Percentiles rank a stretch among this genome's conserved stretches.
These are phyloP conservation scores for Geoglossum cookeanum DNA, from an alignment of 2,329 filamentous ascomycete species.

Conservation along the genomic window DNA sequence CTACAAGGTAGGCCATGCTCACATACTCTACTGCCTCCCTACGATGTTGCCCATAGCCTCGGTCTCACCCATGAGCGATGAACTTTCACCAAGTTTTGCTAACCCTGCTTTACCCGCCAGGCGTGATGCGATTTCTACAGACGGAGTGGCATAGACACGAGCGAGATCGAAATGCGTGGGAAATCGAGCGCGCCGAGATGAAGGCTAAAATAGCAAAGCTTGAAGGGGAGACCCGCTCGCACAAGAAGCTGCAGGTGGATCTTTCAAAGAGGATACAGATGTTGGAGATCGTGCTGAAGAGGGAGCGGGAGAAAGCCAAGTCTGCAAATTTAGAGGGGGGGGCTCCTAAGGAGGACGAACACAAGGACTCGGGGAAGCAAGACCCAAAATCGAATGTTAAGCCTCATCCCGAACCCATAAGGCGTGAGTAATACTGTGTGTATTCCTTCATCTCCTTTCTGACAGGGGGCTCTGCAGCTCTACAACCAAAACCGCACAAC, in stretches of 20 bases:
- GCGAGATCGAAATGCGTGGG: slow-evolving; percentile 93
- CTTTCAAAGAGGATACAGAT: slow-evolving; percentile 80
- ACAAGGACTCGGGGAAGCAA: neutral
- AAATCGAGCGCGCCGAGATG: slow-evolving; percentile 98
- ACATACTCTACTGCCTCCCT: neutral
- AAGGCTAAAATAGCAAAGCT: slow-evolving; percentile 89
- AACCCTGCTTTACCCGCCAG: slow-evolving; percentile 24
- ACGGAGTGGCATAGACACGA: slow-evolving; percentile 98
- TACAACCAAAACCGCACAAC: slow-evolving; percentile 27
- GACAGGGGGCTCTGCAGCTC: slow-evolving; percentile 14
- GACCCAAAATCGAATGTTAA: neutral
- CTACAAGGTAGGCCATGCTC: slow-evolving; percentile 36
- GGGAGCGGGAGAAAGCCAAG: slow-evolving; percentile 55
- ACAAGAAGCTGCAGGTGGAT: slow-evolving; percentile 74
- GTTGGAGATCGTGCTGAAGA: slow-evolving; percentile 71
- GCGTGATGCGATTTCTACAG: slow-evolving; percentile 98
- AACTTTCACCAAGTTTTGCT: slow-evolving; percentile 3
- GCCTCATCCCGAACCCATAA: neutral
- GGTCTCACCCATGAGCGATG: slow-evolving; percentile 10
- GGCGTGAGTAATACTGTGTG: neutral
- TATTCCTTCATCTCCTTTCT: neutral
- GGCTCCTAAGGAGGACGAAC: slow-evolving; percentile 21
- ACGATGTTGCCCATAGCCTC: neutral
- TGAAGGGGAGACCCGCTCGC: slow-evolving; percentile 73
- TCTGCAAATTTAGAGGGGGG: slow-evolving; percentile 24